Evolutionary conservation across 2,329 filamentous ascomycete genomes (phyloP).

Genomic region (Proliferodiscus dingleyae): DNA sequence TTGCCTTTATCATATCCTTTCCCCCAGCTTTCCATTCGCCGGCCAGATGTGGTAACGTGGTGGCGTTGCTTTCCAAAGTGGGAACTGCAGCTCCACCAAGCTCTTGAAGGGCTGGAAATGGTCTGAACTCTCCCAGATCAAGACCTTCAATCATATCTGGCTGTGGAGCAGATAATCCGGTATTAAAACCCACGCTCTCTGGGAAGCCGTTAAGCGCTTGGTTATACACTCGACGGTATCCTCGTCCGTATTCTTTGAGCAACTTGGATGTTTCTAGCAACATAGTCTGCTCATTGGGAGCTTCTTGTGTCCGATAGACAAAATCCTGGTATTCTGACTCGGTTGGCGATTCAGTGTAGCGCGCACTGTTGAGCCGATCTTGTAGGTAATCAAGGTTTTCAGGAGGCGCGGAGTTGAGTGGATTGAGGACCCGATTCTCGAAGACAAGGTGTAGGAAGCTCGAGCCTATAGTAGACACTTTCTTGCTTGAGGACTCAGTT

Average conservation of each 20-base stretch:
- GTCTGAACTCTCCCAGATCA: slow-evolving; percentile 12
- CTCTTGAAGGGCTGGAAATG: slow-evolving; percentile 12
- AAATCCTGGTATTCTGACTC: slow-evolving; percentile 11
- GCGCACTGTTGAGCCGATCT: slow-evolving; percentile 4
- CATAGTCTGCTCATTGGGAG: slow-evolving; percentile 8
- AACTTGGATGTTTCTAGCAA: slow-evolving; percentile 10
- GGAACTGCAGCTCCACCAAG: slow-evolving; percentile 9
- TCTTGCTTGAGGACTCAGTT: not conserved
- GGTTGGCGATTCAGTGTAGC: slow-evolving; percentile 5
- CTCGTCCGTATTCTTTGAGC: slow-evolving; percentile 7
- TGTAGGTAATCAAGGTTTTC: slow-evolving; percentile 2
- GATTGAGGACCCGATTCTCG: slow-evolving; percentile 9
- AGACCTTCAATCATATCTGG: slow-evolving; percentile 30
- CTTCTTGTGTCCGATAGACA: slow-evolving; percentile 3
- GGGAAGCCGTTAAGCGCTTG: slow-evolving; percentile 24
- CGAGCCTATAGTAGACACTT: too few species aligned
- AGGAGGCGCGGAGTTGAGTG: slow-evolving; percentile 3
- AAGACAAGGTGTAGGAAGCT: slow-evolving; percentile 4
- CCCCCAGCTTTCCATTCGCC: slow-evolving; percentile 14
- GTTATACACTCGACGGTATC: slow-evolving; percentile 12
- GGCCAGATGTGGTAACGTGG: slow-evolving; percentile 17
- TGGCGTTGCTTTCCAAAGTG: not conserved
- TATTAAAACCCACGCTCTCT: slow-evolving; percentile 27
- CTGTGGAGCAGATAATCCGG: slow-evolving; percentile 25
- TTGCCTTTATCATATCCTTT: slow-evolving; percentile 11